phyloP scores from a whole-genome alignment of 306 rosid genomes.

The Prunus kanzakura region DNA sequence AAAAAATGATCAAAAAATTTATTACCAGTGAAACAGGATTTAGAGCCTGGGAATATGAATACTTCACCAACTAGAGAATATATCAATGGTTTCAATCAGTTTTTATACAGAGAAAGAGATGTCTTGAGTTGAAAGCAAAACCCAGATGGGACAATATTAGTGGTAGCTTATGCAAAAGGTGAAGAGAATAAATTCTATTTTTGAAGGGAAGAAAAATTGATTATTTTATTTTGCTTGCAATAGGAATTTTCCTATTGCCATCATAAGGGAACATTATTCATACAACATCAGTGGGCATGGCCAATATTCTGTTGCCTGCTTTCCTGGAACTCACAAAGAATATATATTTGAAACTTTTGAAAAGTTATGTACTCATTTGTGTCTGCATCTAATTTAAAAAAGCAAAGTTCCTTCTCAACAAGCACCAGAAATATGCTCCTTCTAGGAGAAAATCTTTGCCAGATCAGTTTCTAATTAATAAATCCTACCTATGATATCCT shows the following conservation, averaged over 20 bases:
- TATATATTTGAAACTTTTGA: slow-evolving; percentile 7
- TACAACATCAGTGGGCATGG: not conserved
- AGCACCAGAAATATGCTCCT: slow-evolving; percentile 1
- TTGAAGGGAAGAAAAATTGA: slow-evolving; percentile 4
- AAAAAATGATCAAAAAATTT: not conserved
- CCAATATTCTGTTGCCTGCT: slow-evolving; percentile 6
- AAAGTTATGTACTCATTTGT: slow-evolving; percentile 14
- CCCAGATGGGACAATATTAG: slow-evolving; percentile 12
- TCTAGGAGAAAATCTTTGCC: not conserved
- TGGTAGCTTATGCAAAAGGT: slow-evolving; percentile 14
- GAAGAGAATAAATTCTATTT: slow-evolving; percentile 25
- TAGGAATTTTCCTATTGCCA: not conserved
- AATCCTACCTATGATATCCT: not conserved
- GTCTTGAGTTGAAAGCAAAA: slow-evolving; percentile 29
- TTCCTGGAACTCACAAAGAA: not conserved
- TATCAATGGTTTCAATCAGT: not conserved
- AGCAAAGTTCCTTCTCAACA: slow-evolving; percentile 4
- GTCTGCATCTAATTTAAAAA: not conserved
- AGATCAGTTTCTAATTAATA: not conserved
- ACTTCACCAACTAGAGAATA: not conserved
- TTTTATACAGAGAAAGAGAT: slow-evolving; percentile 13
- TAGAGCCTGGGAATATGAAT: not conserved
- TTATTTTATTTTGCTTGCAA: slow-evolving; percentile 13
- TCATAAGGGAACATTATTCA: slow-evolving; percentile 1
- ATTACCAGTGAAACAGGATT: not conserved